phyloP scores from a whole-genome alignment of 208 protist species.

The Angomonas ambiguus region DNA sequence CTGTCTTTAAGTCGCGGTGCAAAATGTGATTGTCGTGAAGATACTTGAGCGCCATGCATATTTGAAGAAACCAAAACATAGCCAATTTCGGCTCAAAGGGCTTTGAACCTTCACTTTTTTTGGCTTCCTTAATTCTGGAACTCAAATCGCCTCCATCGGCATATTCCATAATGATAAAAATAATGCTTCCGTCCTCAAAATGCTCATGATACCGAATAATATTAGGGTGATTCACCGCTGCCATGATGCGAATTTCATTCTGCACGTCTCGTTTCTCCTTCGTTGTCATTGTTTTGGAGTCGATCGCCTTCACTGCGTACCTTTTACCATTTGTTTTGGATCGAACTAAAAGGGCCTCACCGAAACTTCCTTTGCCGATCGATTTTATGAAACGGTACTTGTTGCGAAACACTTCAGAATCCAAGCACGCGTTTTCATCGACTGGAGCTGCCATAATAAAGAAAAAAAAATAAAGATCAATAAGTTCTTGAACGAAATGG shows the following conservation, averaged over 20 bases:
- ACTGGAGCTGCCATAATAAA: slow-evolving; percentile 55
- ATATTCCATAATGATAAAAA: slow-evolving; percentile 94
- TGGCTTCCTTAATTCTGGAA: slow-evolving; percentile 87
- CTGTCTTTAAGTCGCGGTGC: slow-evolving; percentile 89
- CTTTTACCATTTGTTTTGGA: slow-evolving; percentile 83
- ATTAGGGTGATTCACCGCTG: slow-evolving; percentile 87
- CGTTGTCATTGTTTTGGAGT: slow-evolving; percentile 76
- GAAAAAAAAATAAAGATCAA: no score
- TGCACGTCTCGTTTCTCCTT: slow-evolving; percentile 91
- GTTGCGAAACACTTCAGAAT: slow-evolving; percentile 75
- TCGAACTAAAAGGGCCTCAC: slow-evolving; percentile 87
- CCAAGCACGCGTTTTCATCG: slow-evolving; percentile 68
- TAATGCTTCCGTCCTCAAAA: slow-evolving; percentile 81
- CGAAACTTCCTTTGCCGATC: slow-evolving; percentile 92
- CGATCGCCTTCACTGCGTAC: slow-evolving; percentile 92
- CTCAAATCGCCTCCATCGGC: slow-evolving; percentile 87
- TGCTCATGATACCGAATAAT: slow-evolving; percentile 92
- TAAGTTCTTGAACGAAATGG: slow-evolving; percentile 1
- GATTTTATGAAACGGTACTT: slow-evolving; percentile 85
- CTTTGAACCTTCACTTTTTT: slow-evolving; percentile 53
- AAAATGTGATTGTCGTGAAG: slow-evolving; percentile 91
- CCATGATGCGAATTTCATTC: slow-evolving; percentile 91
- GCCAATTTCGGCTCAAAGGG: slow-evolving; percentile 82
- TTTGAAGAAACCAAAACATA: slow-evolving; percentile 91
- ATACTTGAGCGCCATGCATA: slow-evolving; percentile 90